Evolutionary conservation across 495 filamentous ascomycete species (phyloP).

Genomic region (Xylaria venustula): DNA sequence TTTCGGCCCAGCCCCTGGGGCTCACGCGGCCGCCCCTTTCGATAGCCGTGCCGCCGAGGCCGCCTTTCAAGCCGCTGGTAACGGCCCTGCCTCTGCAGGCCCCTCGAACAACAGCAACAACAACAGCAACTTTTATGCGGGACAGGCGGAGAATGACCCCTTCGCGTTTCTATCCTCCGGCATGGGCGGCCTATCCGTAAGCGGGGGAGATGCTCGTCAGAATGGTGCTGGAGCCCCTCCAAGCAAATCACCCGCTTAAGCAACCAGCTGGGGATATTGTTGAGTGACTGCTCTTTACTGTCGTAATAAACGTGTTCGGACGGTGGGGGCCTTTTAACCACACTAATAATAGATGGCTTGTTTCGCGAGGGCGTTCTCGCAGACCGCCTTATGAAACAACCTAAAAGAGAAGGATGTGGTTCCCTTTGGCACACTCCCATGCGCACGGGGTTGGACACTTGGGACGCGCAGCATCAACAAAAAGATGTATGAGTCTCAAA

Average conservation of each 20-base stretch:
- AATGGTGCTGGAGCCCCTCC: conserved; percentile 65
- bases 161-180: conserved; percentile 87
- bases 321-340: conserved; percentile 19
- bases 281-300: conserved; percentile 1
- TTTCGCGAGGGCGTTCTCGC: background rate
- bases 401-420: background rate
- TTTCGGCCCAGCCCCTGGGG: conserved; percentile 66
- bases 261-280: background rate
- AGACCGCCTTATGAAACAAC: background rate
- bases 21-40: conserved; percentile 84
- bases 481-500: conserved; percentile 10
- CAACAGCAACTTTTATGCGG: conserved; percentile 46
- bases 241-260: conserved; percentile 64
- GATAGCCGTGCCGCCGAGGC: conserved; percentile 91
- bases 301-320: conserved; percentile 27
- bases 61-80: conserved; percentile 83
- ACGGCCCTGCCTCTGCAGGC: conserved; percentile 64
- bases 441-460: conserved; percentile 11
- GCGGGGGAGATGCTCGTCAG: conserved; percentile 77
- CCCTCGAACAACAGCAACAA: conserved; percentile 51
- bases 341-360: conserved; percentile 2
- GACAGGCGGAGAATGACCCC: conserved; percentile 67
- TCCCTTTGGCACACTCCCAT: background rate
- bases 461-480: conserved; percentile 15
- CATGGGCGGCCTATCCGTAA: conserved; percentile 76